Conservation (phyloP, 306 rosid species). For the Herpetospermum pedunculosum region DNA sequence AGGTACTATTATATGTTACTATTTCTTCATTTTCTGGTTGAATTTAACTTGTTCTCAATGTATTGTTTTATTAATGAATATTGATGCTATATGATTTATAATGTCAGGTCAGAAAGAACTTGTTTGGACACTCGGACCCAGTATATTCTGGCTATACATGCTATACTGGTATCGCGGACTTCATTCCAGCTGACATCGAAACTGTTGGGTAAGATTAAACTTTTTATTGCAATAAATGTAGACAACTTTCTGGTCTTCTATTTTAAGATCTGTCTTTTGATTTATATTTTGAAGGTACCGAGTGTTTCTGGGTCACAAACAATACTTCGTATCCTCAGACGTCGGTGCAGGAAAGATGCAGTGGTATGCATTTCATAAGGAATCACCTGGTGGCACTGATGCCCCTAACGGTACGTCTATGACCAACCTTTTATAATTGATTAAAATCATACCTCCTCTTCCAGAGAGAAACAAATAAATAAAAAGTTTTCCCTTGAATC, state of each 20-base stretch:
- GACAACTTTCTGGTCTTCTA: background rate
- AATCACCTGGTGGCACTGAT: constrained; percentile 73
- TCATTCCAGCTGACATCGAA: constrained; percentile 83
- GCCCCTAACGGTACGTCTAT: constrained; percentile 37
- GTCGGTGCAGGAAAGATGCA: constrained; percentile 98
- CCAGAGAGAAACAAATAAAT: background rate
- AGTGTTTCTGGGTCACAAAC: constrained; percentile 96
- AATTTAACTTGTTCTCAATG: background rate
- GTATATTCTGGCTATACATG: constrained; percentile 86
- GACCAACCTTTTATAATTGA: constrained; percentile 10
- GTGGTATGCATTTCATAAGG: constrained; percentile 94
- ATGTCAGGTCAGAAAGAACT: constrained; percentile 61
- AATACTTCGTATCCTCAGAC: constrained; percentile 94
- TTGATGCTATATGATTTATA: background rate
- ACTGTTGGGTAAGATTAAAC: constrained; percentile 65
- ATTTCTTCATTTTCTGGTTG: background rate
- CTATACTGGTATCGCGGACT: constrained; percentile 92
- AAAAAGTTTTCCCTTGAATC: background rate
- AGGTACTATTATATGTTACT: constrained; percentile 33
- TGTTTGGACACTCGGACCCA: constrained; percentile 62
- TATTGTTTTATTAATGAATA: background rate
- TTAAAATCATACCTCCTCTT: background rate
- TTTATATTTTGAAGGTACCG: constrained; percentile 64
- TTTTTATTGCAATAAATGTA: background rate
- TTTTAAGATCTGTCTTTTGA: constrained; percentile 6